These are phyloP conservation scores for Leccinum ochraceum DNA, from an alignment of 768 basidiomycete species.

Conservation along the genomic window DNA sequence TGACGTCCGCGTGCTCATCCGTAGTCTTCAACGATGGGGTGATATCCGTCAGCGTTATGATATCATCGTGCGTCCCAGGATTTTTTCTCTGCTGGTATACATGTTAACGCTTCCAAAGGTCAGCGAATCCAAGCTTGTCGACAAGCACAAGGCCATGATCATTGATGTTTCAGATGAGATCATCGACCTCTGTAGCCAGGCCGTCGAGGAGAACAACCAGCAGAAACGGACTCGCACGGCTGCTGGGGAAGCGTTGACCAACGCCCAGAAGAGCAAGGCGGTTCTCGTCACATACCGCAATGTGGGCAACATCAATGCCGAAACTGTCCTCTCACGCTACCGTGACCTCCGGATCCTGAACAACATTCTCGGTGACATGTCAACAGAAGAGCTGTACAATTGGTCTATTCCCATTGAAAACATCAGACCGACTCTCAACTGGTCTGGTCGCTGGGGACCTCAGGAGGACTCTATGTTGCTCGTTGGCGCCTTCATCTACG, in stretches of 20 bases:
- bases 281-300: conserved; percentile 89
- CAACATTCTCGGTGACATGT: conserved; percentile 68
- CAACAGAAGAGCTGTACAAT: conserved; percentile 64
- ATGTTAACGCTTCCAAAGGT: conserved; percentile 52
- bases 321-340: conserved; percentile 89
- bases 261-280: conserved; percentile 96
- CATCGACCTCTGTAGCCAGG: conserved; percentile 78
- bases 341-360: conserved; percentile 88
- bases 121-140: conserved; percentile 82
- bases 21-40: conserved; percentile 97
- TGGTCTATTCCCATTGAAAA: conserved; percentile 93
- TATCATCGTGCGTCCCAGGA: conserved; percentile 68
- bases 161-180: conserved; percentile 92
- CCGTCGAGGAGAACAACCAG: conserved; percentile 81
- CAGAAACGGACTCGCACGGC: conserved; percentile 75
- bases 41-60: conserved; percentile 96
- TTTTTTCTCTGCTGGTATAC: not conserved
- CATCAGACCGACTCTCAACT: conserved; percentile 91
- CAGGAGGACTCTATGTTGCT: conserved; percentile 94
- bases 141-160: conserved; percentile 94
- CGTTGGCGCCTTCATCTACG: conserved; percentile 89
- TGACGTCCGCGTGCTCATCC: conserved; percentile 91
- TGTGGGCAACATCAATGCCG: conserved; percentile 95
- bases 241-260: conserved; percentile 85
- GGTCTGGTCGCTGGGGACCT: conserved; percentile 94